These are phyloP conservation scores for Xylariaceae sp. DNA, from an alignment of 2,329 filamentous ascomycete genomes.

Conservation along the genomic window DNA sequence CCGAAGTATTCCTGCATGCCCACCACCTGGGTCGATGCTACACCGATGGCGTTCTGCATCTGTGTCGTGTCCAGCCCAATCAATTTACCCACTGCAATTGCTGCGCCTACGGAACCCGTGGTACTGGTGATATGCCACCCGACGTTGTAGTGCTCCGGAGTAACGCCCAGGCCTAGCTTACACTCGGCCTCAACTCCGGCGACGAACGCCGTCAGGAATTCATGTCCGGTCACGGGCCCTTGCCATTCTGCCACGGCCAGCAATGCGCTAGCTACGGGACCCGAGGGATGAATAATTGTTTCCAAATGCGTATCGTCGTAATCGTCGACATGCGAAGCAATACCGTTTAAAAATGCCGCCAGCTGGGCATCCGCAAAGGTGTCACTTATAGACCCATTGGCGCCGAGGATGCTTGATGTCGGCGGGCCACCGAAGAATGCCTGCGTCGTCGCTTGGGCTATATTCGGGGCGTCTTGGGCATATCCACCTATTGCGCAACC, in stretches of 20 bases:
- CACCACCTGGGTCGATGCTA: constrained; percentile 50
- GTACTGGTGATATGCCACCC: constrained; percentile 55
- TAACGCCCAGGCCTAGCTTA: constrained; percentile 49
- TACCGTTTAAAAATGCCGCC: constrained; percentile 51
- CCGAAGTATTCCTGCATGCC: constrained; percentile 54
- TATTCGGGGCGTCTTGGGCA: constrained; percentile 41
- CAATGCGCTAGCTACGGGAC: constrained; percentile 47
- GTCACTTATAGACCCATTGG: constrained; percentile 25
- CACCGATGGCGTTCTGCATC: constrained; percentile 48
- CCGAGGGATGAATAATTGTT: constrained; percentile 53
- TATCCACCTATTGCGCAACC: constrained; percentile 51
- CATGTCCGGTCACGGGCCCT: constrained; percentile 38
- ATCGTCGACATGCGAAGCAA: constrained; percentile 52
- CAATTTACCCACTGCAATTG: constrained; percentile 48
- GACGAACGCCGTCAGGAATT: constrained; percentile 49
- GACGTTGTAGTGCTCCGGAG: constrained; percentile 51
- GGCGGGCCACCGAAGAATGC: constrained; percentile 32
- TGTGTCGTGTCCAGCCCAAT: constrained; percentile 38
- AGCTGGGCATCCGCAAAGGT: constrained; percentile 42
- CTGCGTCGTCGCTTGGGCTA: constrained; percentile 30
- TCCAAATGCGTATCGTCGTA: constrained; percentile 55
- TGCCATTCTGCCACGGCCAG: constrained; percentile 44
- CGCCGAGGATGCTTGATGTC: constrained; percentile 33
- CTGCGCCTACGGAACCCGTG: constrained; percentile 49
- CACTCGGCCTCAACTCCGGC: constrained; percentile 51